Evolutionary conservation across 257 asterid species (phyloP).

Genomic region (Handroanthus guayacan): DNA sequence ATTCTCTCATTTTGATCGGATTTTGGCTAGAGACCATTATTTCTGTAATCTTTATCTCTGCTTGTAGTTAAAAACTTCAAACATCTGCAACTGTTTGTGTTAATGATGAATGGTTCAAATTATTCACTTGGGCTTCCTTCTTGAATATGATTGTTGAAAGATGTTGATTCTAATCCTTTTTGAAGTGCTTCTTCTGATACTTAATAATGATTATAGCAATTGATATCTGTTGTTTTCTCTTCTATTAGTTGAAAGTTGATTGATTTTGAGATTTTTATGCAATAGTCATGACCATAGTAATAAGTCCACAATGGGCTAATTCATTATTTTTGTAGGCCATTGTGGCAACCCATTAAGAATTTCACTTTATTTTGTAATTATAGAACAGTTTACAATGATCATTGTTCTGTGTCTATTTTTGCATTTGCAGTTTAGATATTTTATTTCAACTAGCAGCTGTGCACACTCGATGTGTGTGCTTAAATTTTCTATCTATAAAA

Average conservation of each 20-base stretch:
- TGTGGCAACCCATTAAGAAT: too few relatives aligned
- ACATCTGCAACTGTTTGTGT: not conserved
- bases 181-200: not conserved
- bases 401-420: too few relatives aligned
- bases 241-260: not conserved
- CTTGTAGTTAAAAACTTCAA: not conserved
- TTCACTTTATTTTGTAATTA: too few relatives aligned
- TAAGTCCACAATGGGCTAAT: not conserved
- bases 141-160: not conserved
- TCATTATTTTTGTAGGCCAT: too few relatives aligned
- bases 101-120: not conserved
- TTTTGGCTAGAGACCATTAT: not conserved
- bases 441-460: too few relatives aligned
- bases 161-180: constrained; percentile 1
- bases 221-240: too few relatives aligned
- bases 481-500: too few relatives aligned
- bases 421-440: too few relatives aligned
- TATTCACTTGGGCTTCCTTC: too few relatives aligned
- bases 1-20: not conserved
- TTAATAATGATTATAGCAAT: too few relatives aligned
- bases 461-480: too few relatives aligned
- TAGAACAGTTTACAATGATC: too few relatives aligned
- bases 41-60: not conserved
- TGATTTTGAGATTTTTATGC: not conserved
- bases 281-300: not conserved